Base-by-base conservation (phyloP, 2,329 filamentous ascomycete genomes). In the Geosmithia putterillii region DNA sequence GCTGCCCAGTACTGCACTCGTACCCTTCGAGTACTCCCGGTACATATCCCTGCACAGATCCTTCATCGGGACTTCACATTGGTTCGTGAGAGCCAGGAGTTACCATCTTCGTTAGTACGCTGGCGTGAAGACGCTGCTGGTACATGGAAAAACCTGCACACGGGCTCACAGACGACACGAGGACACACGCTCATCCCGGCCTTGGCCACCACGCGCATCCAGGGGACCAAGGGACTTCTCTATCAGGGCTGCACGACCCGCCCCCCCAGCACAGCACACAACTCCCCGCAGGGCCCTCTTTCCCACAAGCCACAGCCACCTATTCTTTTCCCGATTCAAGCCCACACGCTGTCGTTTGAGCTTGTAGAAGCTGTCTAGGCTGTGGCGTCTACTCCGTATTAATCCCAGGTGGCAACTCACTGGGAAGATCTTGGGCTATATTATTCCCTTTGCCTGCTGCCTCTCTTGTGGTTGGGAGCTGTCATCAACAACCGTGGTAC, bases 171-270 rank as follows among this genome's bases (percentile, higher is more conserved):
- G 37, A 39, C 37, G 37, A 39, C 19, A 41, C 21, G 39, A 28
- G 7, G 17, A 28, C 14, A 22, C 7, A 17, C 20, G 19, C 35
- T 39, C 19, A 8, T 15, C 19, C 37, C 17, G 19, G 18, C 19
- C 19, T 39, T 32, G 19, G 19, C 37, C 37, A 39, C 19, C 21
- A 21, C 10, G n/a, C n/a, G n/a, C 17, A 39, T 7, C 37, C 37
- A 17, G 36, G 36, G 10, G 17, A 19, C 38, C 20, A 3, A 21
- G 19, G 17, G 18, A 25, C 21, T n/a, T 28, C 15, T 42, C 28
- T 42, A 8, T 38, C 41, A 38, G 41, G 41, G 41, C 35, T 43
- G 37, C 35, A 9, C 22, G 41, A 43, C 41, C 41, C 41, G 41
- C 41, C 21, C 10, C 25, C 25, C 22, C 22, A 41, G 21, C 39